Evolutionary conservation across 2,329 filamentous ascomycete genomes (phyloP).

Genomic region (Pestalotiopsis fici): DNA sequence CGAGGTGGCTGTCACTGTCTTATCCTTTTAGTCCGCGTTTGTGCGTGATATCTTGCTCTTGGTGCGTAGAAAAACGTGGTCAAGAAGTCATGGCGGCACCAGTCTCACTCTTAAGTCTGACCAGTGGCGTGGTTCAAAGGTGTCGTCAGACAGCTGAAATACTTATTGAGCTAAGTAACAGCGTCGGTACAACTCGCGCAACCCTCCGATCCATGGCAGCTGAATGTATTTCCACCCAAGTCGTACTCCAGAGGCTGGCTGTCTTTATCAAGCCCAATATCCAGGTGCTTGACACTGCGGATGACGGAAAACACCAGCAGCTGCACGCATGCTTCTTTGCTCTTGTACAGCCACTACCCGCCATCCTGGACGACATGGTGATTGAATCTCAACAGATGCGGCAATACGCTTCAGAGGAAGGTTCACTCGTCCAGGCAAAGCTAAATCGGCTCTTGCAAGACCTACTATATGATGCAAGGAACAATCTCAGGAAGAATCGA

Average conservation of each 20-base stretch:
- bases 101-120: background rate
- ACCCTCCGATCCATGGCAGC: background rate
- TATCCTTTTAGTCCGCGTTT: background rate
- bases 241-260: conserved; percentile 2
- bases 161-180: background rate
- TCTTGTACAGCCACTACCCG: conserved; percentile 16
- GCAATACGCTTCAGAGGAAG: conserved; percentile 16
- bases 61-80: background rate
- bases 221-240: conserved; percentile 3
- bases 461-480: conserved; percentile 16
- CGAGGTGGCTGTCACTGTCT: background rate
- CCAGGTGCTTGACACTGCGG: background rate
- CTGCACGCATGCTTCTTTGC: conserved; percentile 18
- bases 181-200: background rate
- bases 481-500: conserved; percentile 17
- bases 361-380: conserved; percentile 18
- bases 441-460: conserved; percentile 18
- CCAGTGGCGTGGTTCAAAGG: background rate
- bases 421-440: conserved; percentile 17
- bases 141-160: background rate
- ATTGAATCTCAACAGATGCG: conserved; percentile 16
- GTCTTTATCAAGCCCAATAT: background rate
- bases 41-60: background rate
- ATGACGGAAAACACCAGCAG: conserved; percentile 7
- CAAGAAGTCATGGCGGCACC: background rate